A percentile compares a stretch with the other conserved stretches of the same genome.
Evolutionary conservation across 2,329 filamentous ascomycete species (phyloP).

Genomic region (Pestalotiopsis sp.): DNA sequence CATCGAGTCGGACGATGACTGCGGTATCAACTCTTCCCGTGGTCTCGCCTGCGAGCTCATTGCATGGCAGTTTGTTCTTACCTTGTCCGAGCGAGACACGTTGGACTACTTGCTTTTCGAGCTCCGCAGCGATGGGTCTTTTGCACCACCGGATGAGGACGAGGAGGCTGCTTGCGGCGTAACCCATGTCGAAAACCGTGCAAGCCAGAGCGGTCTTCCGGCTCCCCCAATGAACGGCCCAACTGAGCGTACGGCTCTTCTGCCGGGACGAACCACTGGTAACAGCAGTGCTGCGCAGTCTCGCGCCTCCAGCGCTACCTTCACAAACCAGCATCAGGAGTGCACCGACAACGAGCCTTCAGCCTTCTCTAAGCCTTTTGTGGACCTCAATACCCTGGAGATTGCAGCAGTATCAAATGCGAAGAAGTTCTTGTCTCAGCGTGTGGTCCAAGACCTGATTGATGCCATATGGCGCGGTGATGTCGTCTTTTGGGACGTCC

Average conservation of each 20-base stretch:
- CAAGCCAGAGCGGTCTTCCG: not conserved
- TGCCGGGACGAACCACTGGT: not conserved
- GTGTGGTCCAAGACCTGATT: not conserved
- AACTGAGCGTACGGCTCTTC: not conserved
- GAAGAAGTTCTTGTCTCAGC: slow-evolving; percentile 3
- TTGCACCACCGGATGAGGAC: not conserved
- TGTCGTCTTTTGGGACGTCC: not conserved
- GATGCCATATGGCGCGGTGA: slow-evolving; percentile 5
- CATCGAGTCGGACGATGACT: slow-evolving; percentile 1
- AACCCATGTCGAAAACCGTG: not conserved
- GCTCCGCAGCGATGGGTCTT: not conserved
- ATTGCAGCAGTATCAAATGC: slow-evolving; percentile 1
- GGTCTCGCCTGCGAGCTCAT: slow-evolving; percentile 1
- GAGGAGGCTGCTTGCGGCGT: not conserved
- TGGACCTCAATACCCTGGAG: slow-evolving; percentile 4
- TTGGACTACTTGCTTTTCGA: slow-evolving; percentile 8
- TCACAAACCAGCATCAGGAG: not conserved
- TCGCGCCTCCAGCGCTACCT: not conserved
- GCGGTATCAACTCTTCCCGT: slow-evolving; percentile 1
- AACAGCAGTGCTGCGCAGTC: not conserved
- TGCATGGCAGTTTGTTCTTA: slow-evolving; percentile 5
- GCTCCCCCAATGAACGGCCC: not conserved
- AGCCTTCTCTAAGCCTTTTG: not conserved
- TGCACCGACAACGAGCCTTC: not conserved
- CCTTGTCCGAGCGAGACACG: not conserved